Conservation (phyloP, 345 rosid genomes). For the Kernera saxatilis region DNA sequence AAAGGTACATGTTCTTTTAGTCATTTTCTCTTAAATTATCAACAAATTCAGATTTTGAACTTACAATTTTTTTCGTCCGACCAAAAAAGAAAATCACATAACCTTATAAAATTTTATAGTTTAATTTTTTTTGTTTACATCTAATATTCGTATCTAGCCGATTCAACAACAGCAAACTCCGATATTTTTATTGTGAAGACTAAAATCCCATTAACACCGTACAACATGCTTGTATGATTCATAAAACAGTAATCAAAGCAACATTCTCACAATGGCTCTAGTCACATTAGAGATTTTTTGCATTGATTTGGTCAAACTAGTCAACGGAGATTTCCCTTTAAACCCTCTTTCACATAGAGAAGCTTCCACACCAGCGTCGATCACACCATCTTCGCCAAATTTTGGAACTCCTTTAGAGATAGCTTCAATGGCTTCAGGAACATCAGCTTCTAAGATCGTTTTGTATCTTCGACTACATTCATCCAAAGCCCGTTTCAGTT, state of each 20-base stretch:
- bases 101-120: no score
- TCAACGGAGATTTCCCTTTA: slow-evolving; percentile 32
- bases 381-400: slow-evolving; percentile 36
- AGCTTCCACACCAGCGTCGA: slow-evolving; percentile 41
- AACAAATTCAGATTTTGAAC: no score
- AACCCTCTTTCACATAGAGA: slow-evolving; percentile 34
- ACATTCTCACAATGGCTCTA: slow-evolving; percentile 37
- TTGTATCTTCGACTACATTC: slow-evolving; percentile 41
- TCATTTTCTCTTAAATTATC: no score
- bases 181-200: no score
- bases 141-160: no score
- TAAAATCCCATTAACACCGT: no score
- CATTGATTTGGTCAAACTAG: slow-evolving; percentile 33
- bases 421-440: slow-evolving; percentile 48
- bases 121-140: no score
- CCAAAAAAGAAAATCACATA: no score
- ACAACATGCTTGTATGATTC: neutral
- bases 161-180: no score
- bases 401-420: slow-evolving; percentile 38
- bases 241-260: slow-evolving; percentile 24
- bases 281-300: slow-evolving; percentile 35
- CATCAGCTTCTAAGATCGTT: slow-evolving; percentile 36
- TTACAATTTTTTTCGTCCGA: no score
- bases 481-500: slow-evolving; percentile 29
- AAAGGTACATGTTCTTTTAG: no score